A percentile compares a stretch with the other conserved stretches of the same genome.
phyloP scores from a whole-genome alignment of 352 stramenopile genomes.

The Phytophthora citricola region DNA sequence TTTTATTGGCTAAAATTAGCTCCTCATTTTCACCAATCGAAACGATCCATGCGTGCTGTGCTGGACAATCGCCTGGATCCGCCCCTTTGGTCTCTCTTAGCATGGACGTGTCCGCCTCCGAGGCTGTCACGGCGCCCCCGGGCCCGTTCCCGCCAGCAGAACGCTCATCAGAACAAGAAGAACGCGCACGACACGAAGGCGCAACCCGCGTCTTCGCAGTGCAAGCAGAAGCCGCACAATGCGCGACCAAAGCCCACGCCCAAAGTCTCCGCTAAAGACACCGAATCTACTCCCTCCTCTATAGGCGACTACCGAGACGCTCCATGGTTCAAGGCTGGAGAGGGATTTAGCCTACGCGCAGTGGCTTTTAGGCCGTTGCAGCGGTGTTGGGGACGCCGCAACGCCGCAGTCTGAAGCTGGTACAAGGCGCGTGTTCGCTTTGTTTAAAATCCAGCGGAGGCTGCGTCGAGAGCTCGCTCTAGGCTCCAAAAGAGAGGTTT shows the following conservation, averaged over 20 bases:
- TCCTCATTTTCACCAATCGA: constrained; percentile 22
- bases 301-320: constrained; percentile 43
- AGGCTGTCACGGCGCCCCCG: constrained; percentile 1
- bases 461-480: constrained; percentile 51
- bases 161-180: constrained; percentile 8
- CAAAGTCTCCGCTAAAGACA: not conserved
- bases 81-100: constrained; percentile 8
- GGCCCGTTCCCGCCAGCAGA: not conserved
- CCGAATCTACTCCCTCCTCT: not conserved
- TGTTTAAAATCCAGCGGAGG: constrained; percentile 57
- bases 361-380: constrained; percentile 67
- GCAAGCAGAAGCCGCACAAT: constrained; percentile 33
- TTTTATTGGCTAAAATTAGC: constrained; percentile 15
- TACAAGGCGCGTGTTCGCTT: constrained; percentile 40
- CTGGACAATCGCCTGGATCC: constrained; percentile 8
- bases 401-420: constrained; percentile 37
- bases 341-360: constrained; percentile 56
- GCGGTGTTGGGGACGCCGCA: constrained; percentile 42
- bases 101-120: constrained; percentile 34
- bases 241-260: constrained; percentile 6
- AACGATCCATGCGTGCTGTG: not conserved
- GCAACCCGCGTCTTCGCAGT: constrained; percentile 12
- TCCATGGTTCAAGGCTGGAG: constrained; percentile 53
- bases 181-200: not conserved
- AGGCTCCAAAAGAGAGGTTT: constrained; percentile 21